Base-by-base conservation (phyloP, 2,329 filamentous ascomycete species). In the Colletotrichum sp. region DNA sequence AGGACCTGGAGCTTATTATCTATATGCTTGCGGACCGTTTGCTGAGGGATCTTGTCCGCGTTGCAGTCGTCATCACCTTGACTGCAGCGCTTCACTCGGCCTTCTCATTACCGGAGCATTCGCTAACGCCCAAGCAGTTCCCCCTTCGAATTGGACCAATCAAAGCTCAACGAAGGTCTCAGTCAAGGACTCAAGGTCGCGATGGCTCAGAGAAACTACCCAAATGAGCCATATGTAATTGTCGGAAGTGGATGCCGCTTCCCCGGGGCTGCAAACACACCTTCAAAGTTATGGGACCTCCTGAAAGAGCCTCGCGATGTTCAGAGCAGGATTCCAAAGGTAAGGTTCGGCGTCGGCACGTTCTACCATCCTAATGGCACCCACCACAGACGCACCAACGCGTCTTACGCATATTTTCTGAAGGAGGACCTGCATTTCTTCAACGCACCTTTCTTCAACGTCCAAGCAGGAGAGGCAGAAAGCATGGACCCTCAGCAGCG, bases 401-500 rank as follows among this genome's bases (percentile, higher is more conserved):
- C 77, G 15, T 69, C 62, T 26, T 78, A 80, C 13, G 44, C 34
- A 3, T 76, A 82, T 67, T 72, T 80, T 30, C 12, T 71, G 4
- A 66, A 78, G 5, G 77, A 80, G 21, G 72, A 79, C 34, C 15
- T 75, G 16, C 24, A 49, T 4, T 15, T 63, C 2, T 79, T 81
- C 28, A 82, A 85, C 75, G 57, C 76, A 9, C 18, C 57, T 0
- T 84, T 84, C 75, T 85, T 84, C 75, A 75, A 76, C 26, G 79
- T 82, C 55, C 79, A 69, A 8, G 68, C 80, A 2, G 75, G 67
- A 2, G 83, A 85, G 75, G 82, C 80, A 4, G 76, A 78, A 8
- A 77, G 79, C 7, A 80, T 85, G 67, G 84, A 85, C 68, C 83
- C 83, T 6, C 83, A 84, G 71, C 83, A 84, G 34, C 82, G 83